A percentile compares a stretch with the other conserved stretches of the same genome.
Evolutionary conservation across 1,284 basidiomycete species (phyloP).

Genomic region (Agaricales sp.): DNA sequence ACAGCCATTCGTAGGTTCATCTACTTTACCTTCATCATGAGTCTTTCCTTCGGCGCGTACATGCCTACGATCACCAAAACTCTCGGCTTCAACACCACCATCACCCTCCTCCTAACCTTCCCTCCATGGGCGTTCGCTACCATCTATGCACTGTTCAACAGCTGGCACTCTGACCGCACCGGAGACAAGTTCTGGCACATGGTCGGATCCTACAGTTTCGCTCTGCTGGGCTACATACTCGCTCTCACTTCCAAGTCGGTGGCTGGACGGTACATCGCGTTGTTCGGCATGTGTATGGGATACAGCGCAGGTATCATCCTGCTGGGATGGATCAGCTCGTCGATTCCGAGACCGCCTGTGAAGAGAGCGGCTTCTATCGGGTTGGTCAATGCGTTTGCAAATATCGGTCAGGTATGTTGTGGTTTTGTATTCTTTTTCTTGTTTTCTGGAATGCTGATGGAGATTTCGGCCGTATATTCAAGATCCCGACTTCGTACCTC

Average conservation of each 20-base stretch:
- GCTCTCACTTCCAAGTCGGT: constrained; percentile 10
- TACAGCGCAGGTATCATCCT: constrained; percentile 21
- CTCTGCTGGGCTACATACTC: constrained; percentile 12
- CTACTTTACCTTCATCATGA: constrained; percentile 16
- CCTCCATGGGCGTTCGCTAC: constrained; percentile 17
- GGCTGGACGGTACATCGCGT: constrained; percentile 11
- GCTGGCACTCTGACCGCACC: constrained; percentile 13
- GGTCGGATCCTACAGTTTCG: constrained; percentile 9
- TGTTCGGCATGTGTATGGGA: constrained; percentile 14
- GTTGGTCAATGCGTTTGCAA: constrained; percentile 13
- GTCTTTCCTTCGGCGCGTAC: constrained; percentile 20
- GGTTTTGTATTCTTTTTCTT: background rate
- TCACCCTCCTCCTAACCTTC: constrained; percentile 16
- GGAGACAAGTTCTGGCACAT: constrained; percentile 13
- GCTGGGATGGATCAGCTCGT: constrained; percentile 12
- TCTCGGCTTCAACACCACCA: constrained; percentile 16
- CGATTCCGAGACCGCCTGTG: constrained; percentile 12
- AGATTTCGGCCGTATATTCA: too few species aligned
- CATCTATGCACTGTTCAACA: constrained; percentile 11
- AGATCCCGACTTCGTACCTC: constrained; percentile 15
- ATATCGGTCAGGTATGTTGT: constrained; percentile 12
- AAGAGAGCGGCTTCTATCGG: constrained; percentile 14
- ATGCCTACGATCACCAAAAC: constrained; percentile 21
- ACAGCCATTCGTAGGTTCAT: constrained; percentile 9
- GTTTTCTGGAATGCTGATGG: too few species aligned